phyloP scores from a whole-genome alignment of 306 rosid genomes.

The Cyclanthera cordifolia region DNA sequence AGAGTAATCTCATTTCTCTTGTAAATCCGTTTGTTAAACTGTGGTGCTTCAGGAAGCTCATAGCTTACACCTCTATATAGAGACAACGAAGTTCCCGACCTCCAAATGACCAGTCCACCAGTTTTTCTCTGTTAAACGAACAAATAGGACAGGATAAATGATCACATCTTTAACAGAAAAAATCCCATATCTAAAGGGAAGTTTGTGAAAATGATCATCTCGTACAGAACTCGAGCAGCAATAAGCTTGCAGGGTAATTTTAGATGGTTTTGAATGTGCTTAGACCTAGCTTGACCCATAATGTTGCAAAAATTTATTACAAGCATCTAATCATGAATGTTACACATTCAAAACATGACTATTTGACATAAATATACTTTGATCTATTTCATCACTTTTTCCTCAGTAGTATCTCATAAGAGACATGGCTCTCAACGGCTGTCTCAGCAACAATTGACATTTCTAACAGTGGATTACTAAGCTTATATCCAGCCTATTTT shows the following conservation, averaged over 20 bases:
- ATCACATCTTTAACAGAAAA: neutral
- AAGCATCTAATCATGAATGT: neutral
- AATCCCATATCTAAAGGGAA: neutral
- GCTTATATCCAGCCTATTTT: slow-evolving; percentile 1
- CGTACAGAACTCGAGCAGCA: neutral
- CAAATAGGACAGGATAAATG: neutral
- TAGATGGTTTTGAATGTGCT: neutral
- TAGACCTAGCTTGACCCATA: neutral
- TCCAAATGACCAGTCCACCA: slow-evolving; percentile 94
- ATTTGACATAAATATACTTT: neutral
- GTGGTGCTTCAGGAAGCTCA: slow-evolving; percentile 48
- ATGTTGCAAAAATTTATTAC: neutral
- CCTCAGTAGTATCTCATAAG: neutral
- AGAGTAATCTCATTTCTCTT: slow-evolving; percentile 31
- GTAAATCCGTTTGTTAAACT: slow-evolving; percentile 39
- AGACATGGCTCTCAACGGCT: neutral
- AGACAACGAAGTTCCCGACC: slow-evolving; percentile 90
- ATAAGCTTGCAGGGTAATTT: neutral
- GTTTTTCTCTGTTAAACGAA: slow-evolving; percentile 64
- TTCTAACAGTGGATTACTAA: neutral
- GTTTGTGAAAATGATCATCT: neutral
- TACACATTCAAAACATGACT: neutral
- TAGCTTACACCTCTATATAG: slow-evolving; percentile 93
- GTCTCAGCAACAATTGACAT: neutral
- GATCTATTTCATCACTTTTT: neutral